A percentile compares a stretch with the other conserved stretches of the same genome.
Evolutionary conservation across 2,329 filamentous ascomycete species (phyloP).

Genomic region (Sphaerulina musiva): DNA sequence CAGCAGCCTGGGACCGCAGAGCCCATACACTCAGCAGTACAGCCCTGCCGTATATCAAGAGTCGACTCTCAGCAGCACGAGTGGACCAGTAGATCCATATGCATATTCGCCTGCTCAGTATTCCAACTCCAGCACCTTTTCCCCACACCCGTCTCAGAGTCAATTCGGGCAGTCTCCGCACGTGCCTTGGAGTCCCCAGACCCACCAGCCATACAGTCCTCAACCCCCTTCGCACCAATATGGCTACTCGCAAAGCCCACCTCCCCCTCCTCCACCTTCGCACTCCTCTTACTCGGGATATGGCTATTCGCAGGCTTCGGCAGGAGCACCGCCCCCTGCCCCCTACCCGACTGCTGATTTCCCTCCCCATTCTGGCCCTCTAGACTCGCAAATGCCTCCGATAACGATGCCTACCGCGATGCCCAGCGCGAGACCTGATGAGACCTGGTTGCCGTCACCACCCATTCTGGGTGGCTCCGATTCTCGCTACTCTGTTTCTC

Average conservation of each 20-base stretch:
- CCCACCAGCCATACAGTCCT: conserved; percentile 22
- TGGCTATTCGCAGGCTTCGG: conserved; percentile 13
- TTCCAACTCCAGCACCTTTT: conserved; percentile 15
- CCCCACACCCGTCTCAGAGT: conserved; percentile 16
- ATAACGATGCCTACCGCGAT: conserved; percentile 9
- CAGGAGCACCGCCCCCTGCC: conserved; percentile 14
- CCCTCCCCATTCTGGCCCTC: conserved; percentile 18
- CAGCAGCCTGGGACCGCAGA: conserved; percentile 26
- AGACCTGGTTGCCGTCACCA: conserved; percentile 27
- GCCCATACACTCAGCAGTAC: conserved; percentile 20
- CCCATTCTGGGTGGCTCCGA: conserved; percentile 22
- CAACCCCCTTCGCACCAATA: conserved; percentile 20
- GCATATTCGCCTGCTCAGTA: conserved; percentile 23
- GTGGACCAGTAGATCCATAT: conserved; percentile 28
- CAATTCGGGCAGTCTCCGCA: conserved; percentile 17
- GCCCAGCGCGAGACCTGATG: conserved; percentile 13
- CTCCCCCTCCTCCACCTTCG: conserved; percentile 20
- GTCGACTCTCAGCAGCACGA: conserved; percentile 20
- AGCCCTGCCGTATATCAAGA: conserved; percentile 25
- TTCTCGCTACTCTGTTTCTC: conserved; percentile 26
- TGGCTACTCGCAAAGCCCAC: conserved; percentile 17
- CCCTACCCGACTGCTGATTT: conserved; percentile 24
- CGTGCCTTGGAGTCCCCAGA: conserved; percentile 19
- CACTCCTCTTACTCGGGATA: conserved; percentile 16
- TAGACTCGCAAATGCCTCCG: conserved; percentile 14